A percentile compares a stretch with the other conserved stretches of the same genome.
These are phyloP conservation scores for Fraxinus floribunda DNA, from an alignment of 305 asterid genomes.

Conservation along the genomic window DNA sequence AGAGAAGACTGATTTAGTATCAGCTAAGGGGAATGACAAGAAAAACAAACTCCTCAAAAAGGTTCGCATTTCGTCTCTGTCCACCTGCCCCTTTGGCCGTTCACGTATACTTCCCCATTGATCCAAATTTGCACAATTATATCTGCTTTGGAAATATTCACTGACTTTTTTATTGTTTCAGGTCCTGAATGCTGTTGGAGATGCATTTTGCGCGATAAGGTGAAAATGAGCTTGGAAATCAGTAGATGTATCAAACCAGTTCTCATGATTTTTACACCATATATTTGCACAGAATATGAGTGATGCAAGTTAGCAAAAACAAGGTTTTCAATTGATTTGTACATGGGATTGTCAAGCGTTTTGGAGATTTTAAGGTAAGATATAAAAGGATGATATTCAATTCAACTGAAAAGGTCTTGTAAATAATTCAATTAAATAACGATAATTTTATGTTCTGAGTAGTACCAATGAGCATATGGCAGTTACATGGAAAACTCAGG, in stretches of 20 bases:
- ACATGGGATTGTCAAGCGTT: background rate
- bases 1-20: conserved; percentile 46
- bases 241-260: conserved; percentile 13
- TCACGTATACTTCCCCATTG: background rate
- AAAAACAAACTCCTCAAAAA: conserved; percentile 42
- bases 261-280: conserved; percentile 19
- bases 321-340: conserved; percentile 6
- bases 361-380: background rate
- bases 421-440: background rate
- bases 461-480: background rate
- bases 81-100: background rate
- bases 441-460: background rate
- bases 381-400: background rate
- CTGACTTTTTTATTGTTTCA: conserved; percentile 30
- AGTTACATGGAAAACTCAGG: background rate
- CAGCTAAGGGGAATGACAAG: conserved; percentile 38
- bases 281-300: conserved; percentile 29
- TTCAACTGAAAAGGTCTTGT: background rate
- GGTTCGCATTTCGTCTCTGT: conserved; percentile 30
- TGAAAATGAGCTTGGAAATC: conserved; percentile 13
- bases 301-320: conserved; percentile 30
- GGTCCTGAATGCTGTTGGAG: conserved; percentile 46
- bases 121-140: background rate
- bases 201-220: background rate
- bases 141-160: background rate